Base-by-base conservation (phyloP, 1,284 basidiomycete genomes). In the Microbotryum lychnidis-dioicae region DNA sequence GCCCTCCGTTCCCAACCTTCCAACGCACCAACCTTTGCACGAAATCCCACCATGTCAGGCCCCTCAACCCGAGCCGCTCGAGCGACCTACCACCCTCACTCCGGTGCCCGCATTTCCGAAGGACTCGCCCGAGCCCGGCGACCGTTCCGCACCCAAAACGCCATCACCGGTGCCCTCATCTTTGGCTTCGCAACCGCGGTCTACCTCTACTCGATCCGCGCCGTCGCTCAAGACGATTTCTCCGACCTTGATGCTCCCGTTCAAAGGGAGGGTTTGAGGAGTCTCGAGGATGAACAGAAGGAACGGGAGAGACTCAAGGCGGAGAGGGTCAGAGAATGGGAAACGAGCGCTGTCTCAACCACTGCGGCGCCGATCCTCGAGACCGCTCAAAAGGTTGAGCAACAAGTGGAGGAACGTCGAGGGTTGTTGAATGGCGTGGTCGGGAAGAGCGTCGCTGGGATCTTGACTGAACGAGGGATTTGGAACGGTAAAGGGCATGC, bases 211-310 rank as follows among this genome's bases (percentile, higher is more conserved):
- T 93, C 91, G 18, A 93, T 97, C 74, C 83, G 84, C 49, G 91
- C 91, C 14, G 91, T 96, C 62, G 90, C 87, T 74, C 91, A 96
- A 74, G 92, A 96, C 72, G 85, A 87, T 61, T 94, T 94, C 74
- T 60, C 65, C 52, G 70, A 72, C 67, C 57, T 72, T 29, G 64
- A 57, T 44, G 27, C 63, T 9, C 65, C 69, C 21, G 53, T 42
- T 21, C 50, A 63, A 49, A 44, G 63, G n/a, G 37, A 27, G 44
- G 29, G 27, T 20, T 50, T 58, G 21, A 42, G 46, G 21, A 54
- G 55, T 45, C 62, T 69, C 62, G 68, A 69, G 61, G 65, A 69
- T 21, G 63, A 67, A 33, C 31, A 51, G 47, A 54, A 56, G 42
- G 25, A 25, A 9, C 50, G 55, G 33, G 57, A 64, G 48, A 50